Base-by-base conservation (phyloP, 2,329 filamentous ascomycete species). In the Chrysoporthe cubensis region DNA sequence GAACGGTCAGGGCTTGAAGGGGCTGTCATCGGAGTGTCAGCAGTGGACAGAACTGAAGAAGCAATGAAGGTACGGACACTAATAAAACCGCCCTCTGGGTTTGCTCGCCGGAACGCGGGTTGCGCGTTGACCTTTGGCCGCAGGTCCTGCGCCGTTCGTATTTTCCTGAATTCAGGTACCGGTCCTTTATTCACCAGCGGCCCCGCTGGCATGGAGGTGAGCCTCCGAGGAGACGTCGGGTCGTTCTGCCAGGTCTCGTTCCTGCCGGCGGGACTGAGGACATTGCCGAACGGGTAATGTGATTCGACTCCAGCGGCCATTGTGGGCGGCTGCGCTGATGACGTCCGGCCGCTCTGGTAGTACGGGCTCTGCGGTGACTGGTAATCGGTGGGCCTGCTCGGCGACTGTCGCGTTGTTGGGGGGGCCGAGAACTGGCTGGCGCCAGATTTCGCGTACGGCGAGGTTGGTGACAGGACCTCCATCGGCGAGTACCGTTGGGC, bases 51-150 rank as follows among this genome's bases (percentile, higher is more conserved):
- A 62, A 59, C 11, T n/a, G 44, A 37, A 64, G 48, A 43, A 52
- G 60, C 34, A 50, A 50, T 7, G 64, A 9, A 58, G 64, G 34
- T 46, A 76, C 92, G 81, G 85, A 96, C 93, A 79, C 96, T 98
- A 78, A 99, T 97, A 77, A 99, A 99, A 61, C 96, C 96, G 64
- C 96, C 96, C 77, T 99, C 96, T 1, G 96, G 96, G 74, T 97
- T 96, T 66, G 96, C 96, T 80, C 96, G 89, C 74, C 96, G 88
- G 77, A 97, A 98, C 1, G 93, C 88, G 65, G 96, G 96, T 77
- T 99, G 96, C 26, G 88, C 76, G 78, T 95, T 97, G 77, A 96
- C 89, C 76, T 91, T 92, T 56, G 94, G 93, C 70, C 90, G 88
- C 74, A 99, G 80, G 69, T 98, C 94, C 65, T 87, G 83, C 37